Percentiles rank a stretch among this genome's conserved stretches.
These are phyloP conservation scores for Cyberlindnera sargentensis DNA, from an alignment of 805 yeast species.

Conservation along the genomic window DNA sequence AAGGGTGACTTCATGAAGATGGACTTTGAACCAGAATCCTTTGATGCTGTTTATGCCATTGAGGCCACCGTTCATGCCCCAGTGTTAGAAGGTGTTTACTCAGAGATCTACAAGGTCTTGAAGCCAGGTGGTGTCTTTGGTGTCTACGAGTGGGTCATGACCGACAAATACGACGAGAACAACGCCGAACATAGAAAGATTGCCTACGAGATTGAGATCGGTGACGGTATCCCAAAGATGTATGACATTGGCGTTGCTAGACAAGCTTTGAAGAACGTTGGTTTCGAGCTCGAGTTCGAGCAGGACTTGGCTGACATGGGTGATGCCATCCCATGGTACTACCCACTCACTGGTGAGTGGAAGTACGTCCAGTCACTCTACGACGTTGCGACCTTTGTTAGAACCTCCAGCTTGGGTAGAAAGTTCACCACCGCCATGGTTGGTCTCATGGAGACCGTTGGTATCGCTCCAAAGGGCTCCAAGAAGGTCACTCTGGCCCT, in stretches of 20 bases:
- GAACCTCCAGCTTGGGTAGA: conserved; percentile 88
- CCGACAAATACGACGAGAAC: conserved; percentile 81
- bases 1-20: conserved; percentile 99
- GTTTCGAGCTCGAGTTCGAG: conserved; percentile 72
- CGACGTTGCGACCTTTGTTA: conserved; percentile 77
- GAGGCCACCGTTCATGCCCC: conserved; percentile 99
- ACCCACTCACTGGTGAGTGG: conserved; percentile 94
- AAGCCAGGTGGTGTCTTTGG: conserved; percentile 98
- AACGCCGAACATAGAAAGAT: conserved; percentile 88
- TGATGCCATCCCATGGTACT: conserved; percentile 94
- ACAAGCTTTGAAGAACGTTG: conserved; percentile 77
- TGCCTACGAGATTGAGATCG: conserved; percentile 95
- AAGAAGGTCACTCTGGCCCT: conserved; percentile 84
- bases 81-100: conserved; percentile 87
- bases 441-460: conserved; percentile 73
- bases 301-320: conserved; percentile 76
- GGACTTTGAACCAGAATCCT: conserved; percentile 86
- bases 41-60: conserved; percentile 96
- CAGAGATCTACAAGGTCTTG: conserved; percentile 88
- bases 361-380: conserved; percentile 71
- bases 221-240: conserved; percentile 99
- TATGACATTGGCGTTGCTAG: conserved; percentile 78
- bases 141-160: conserved; percentile 99
- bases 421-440: conserved; percentile 73
- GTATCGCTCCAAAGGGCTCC: conserved; percentile 91